Percentiles rank a stretch among this genome's conserved stretches.
phyloP scores from a whole-genome alignment of 352 stramenopile species.

The Pythium aquatile region DNA sequence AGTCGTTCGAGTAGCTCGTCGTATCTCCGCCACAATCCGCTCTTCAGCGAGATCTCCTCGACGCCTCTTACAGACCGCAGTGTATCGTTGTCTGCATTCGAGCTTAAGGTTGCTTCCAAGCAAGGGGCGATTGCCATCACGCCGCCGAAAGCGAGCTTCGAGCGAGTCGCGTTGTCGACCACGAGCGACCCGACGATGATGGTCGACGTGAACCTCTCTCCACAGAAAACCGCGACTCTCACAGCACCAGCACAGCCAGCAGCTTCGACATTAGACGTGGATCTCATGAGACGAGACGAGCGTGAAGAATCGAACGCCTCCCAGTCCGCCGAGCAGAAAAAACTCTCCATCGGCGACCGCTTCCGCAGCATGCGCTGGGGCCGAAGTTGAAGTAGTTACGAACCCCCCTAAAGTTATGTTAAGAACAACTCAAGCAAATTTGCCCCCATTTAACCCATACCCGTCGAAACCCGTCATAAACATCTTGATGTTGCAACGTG shows the following conservation, averaged over 20 bases:
- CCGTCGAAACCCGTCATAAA: no score
- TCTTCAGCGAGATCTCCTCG: constrained; percentile 1
- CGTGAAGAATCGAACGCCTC: constrained; percentile 6
- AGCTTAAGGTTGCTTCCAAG: not conserved
- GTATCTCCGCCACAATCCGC: constrained; percentile 19
- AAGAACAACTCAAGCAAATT: not conserved
- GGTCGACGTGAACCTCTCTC: constrained; percentile 20
- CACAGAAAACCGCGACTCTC: not conserved
- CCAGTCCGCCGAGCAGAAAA: constrained; percentile 22
- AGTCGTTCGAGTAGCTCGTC: constrained; percentile 5
- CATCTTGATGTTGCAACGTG: not conserved
- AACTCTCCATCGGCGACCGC: constrained; percentile 32
- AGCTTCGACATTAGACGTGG: not conserved
- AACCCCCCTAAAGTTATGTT: not conserved
- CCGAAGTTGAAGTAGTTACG: constrained; percentile 22
- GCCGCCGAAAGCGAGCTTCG: constrained; percentile 4
- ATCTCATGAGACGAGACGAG: constrained; percentile 1
- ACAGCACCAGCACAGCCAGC: not conserved
- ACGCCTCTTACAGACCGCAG: constrained; percentile 12
- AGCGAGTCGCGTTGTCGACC: not conserved
- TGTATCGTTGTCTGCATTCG: constrained; percentile 19
- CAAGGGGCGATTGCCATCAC: constrained; percentile 14
- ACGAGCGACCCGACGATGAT: not conserved
- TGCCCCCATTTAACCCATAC: not conserved
- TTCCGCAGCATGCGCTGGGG: constrained; percentile 35